These are phyloP conservation scores for Kazachstania martiniae DNA, from an alignment of 805 yeast species.

Conservation along the genomic window DNA sequence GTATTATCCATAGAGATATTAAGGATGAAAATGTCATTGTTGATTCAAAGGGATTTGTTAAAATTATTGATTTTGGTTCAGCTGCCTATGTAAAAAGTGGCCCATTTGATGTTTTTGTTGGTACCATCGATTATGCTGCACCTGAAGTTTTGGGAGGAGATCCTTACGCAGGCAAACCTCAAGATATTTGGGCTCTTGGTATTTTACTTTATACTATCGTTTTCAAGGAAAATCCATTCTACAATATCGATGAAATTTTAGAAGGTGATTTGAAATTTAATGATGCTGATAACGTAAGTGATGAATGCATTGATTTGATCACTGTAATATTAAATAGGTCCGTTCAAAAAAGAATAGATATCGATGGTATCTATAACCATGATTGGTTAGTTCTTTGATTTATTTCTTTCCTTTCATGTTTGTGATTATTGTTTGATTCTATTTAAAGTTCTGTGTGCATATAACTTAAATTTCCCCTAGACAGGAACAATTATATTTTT, in stretches of 20 bases:
- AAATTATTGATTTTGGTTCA: slow-evolving; percentile 89
- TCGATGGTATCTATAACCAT: slow-evolving; percentile 58
- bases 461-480: no score
- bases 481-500: no score
- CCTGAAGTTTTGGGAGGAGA: slow-evolving; percentile 90
- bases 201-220: slow-evolving; percentile 79
- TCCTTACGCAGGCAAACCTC: slow-evolving; percentile 86
- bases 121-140: slow-evolving; percentile 94
- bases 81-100: slow-evolving; percentile 87
- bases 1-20: slow-evolving; percentile 88
- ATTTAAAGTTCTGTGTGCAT: no score
- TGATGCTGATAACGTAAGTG: slow-evolving; percentile 34
- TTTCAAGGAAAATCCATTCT: slow-evolving; percentile 91
- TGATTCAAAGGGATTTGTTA: slow-evolving; percentile 69
- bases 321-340: slow-evolving; percentile 58
- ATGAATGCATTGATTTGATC: slow-evolving; percentile 50
- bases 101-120: slow-evolving; percentile 95
- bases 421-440: neutral
- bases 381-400: slow-evolving; percentile 44
- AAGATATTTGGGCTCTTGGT: slow-evolving; percentile 96
- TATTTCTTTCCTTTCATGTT: neutral
- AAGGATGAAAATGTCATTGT: slow-evolving; percentile 91
- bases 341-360: slow-evolving; percentile 56
- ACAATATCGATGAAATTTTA: slow-evolving; percentile 89
- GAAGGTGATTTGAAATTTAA: slow-evolving; percentile 69